A percentile compares a stretch with the other conserved stretches of the same genome.
Evolutionary conservation across 768 basidiomycete species (phyloP).

Genomic region (Hypsizygus marmoreus): DNA sequence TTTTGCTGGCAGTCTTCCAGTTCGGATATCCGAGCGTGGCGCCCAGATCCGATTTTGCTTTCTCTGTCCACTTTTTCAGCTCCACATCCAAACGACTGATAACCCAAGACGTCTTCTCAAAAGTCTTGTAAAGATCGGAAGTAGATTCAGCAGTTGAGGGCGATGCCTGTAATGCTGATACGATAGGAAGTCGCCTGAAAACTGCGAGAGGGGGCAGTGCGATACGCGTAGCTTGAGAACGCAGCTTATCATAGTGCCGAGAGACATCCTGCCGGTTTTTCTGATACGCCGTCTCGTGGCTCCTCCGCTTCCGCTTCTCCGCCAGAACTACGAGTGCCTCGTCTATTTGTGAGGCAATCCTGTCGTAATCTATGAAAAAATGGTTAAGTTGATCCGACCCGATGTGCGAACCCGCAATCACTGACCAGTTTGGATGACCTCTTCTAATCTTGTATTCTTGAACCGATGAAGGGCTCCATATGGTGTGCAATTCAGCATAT

Average conservation of each 20-base stretch:
- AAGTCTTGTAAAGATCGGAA: slow-evolving; percentile 16
- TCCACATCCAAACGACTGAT: slow-evolving; percentile 42
- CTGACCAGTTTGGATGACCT: slow-evolving; percentile 37
- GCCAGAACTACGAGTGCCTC: slow-evolving; percentile 22
- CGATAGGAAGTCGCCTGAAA: slow-evolving; percentile 52
- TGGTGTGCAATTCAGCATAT: slow-evolving; percentile 40
- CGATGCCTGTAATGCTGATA: slow-evolving; percentile 36
- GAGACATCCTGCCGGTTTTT: slow-evolving; percentile 37
- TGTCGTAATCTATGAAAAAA: slow-evolving; percentile 30
- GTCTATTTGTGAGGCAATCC: slow-evolving; percentile 26
- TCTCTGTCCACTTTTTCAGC: slow-evolving; percentile 48
- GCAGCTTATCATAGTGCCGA: slow-evolving; percentile 47
- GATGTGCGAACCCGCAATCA: background rate
- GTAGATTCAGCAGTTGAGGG: slow-evolving; percentile 12
- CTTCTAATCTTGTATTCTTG: slow-evolving; percentile 42
- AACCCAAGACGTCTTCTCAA: slow-evolving; percentile 33
- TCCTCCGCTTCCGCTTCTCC: slow-evolving; percentile 23
- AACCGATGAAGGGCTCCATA: slow-evolving; percentile 40
- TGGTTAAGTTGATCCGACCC: background rate
- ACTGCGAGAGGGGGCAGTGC: slow-evolving; percentile 47
- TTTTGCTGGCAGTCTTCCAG: slow-evolving; percentile 53
- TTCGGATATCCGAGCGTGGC: slow-evolving; percentile 48
- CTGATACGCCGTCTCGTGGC: slow-evolving; percentile 21
- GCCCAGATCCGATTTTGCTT: slow-evolving; percentile 46
- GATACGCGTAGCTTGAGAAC: slow-evolving; percentile 27